Conservation (phyloP, 768 basidiomycete genomes). For the Suillus alpinus region DNA sequence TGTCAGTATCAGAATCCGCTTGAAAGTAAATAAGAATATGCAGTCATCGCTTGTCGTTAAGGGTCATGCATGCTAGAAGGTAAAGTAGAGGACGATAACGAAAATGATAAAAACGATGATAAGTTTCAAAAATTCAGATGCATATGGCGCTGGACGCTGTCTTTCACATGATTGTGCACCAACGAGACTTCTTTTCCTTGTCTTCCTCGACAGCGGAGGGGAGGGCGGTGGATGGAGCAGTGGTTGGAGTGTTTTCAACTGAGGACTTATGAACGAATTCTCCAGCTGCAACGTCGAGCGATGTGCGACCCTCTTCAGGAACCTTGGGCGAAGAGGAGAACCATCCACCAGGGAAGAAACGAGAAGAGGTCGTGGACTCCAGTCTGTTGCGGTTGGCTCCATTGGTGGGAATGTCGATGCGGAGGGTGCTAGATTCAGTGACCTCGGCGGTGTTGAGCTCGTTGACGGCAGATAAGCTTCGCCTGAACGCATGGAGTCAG, state of each 20-base stretch:
- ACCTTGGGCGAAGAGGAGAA: constrained; percentile 35
- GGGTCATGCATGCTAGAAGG: not conserved
- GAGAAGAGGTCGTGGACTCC: constrained; percentile 56
- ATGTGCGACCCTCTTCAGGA: constrained; percentile 41
- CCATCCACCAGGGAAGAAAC: constrained; percentile 59
- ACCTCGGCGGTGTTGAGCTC: constrained; percentile 5
- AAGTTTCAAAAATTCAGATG: constrained; percentile 4
- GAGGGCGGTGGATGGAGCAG: constrained; percentile 4
- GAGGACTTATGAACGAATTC: constrained; percentile 34
- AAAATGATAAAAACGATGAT: constrained; percentile 2
- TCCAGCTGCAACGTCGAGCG: constrained; percentile 49
- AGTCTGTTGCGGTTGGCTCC: constrained; percentile 33
- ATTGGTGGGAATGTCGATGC: constrained; percentile 14
- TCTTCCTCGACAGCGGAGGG: constrained; percentile 13
- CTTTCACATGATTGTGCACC: constrained; percentile 17
- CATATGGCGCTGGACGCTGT: constrained; percentile 11
- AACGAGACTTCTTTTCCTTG: constrained; percentile 12
- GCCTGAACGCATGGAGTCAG: constrained; percentile 8
- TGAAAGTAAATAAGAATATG: constrained; percentile 8
- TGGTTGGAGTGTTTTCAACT: constrained; percentile 5
- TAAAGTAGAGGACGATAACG: not conserved
- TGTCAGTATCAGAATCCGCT: constrained; percentile 1
- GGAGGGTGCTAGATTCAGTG: constrained; percentile 3
- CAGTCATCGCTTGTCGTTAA: constrained; percentile 2
- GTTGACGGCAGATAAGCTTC: constrained; percentile 7